Evolutionary conservation across 2,329 filamentous ascomycete species (phyloP), one percentile per base, ranked within the genome.

Genomic region (Lachnellula cervina): DNA sequence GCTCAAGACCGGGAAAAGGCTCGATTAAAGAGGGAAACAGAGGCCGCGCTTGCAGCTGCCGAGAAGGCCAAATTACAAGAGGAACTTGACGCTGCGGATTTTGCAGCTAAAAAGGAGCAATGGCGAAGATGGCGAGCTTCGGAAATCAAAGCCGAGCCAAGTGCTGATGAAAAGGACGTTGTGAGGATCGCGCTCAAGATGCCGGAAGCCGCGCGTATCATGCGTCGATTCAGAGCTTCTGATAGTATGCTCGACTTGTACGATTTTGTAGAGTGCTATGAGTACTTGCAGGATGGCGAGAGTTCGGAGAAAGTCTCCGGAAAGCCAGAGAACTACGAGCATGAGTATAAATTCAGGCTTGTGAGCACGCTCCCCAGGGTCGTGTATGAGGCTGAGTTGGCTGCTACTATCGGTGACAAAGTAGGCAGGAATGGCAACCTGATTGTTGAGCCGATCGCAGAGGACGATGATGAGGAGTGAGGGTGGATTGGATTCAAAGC

Each of bases 231-330:
- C 69, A 71, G 77, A 0, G 76, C 80, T 1, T 77, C 83, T n/a
- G 83, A 88, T 0, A 78, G 81, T 2, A 76, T 97, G 38, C 93
- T 97, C 69, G 91, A 97, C 66, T 74, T 99, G 5, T 97, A 97
- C 71, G 94, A 93, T 0, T 97, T 96, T 73, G 91, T 97, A 2
- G 94, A 99, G 69, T 97, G 93, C 73, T 87, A 91, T 69, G 85
- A 90, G 51, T 64, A 87, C 5, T 64, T 91, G 3, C 72, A 80
- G 37, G 72, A 73, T 21, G 71, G 70, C 17, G 62, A 46, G 8
- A 51, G 59, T 5, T 57, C 54, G 11, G 61, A 64, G 17, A 52
- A 59, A 14, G 57, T 51, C 14, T 66, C 58, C 34, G 62, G 61
- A 37, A 57, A 83, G 63, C 90, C 90, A 0, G 75, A 79, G 21